Conservation (phyloP, 805 yeast species). For the Danielozyma ontarioensis region DNA sequence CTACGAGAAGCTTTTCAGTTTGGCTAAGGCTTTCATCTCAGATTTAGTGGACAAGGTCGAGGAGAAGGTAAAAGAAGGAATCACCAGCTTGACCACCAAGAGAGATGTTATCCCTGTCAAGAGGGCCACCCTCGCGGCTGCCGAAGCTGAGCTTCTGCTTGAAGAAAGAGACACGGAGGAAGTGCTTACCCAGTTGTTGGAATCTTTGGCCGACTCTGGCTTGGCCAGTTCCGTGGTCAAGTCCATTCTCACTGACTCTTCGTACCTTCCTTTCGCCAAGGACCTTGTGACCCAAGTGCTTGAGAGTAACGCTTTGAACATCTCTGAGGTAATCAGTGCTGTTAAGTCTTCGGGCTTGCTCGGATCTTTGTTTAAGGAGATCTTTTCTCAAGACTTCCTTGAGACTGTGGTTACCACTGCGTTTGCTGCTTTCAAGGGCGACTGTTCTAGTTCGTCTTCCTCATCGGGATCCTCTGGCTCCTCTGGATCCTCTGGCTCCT, state of each 20-base stretch:
- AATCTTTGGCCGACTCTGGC: conserved; percentile 39
- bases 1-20: conserved; percentile 28
- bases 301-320: conserved; percentile 21
- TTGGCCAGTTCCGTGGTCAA: conserved; percentile 35
- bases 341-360: conserved; percentile 28
- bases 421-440: conserved; percentile 26
- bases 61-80: conserved; percentile 14
- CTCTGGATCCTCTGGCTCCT: conserved; percentile 5
- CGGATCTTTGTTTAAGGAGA: conserved; percentile 26
- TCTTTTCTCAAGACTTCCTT: conserved; percentile 29
- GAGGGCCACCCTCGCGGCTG: too few species aligned
- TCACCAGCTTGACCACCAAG: conserved; percentile 7
- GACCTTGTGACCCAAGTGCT: conserved; percentile 28
- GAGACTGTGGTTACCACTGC: conserved; percentile 31
- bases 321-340: conserved; percentile 25
- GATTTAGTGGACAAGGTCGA: conserved; percentile 23
- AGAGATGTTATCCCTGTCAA: conserved; percentile 12
- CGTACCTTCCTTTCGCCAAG: conserved; percentile 32
- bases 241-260: conserved; percentile 32
- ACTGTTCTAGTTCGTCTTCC: conserved; percentile 12
- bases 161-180: conserved; percentile 14
- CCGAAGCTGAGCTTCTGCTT: conserved; percentile 4
- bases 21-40: conserved; percentile 22
- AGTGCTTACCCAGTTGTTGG: conserved; percentile 31
- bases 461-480: conserved; percentile 6